Conservation (phyloP, 768 basidiomycete genomes). For the Fomitopsis serialis region DNA sequence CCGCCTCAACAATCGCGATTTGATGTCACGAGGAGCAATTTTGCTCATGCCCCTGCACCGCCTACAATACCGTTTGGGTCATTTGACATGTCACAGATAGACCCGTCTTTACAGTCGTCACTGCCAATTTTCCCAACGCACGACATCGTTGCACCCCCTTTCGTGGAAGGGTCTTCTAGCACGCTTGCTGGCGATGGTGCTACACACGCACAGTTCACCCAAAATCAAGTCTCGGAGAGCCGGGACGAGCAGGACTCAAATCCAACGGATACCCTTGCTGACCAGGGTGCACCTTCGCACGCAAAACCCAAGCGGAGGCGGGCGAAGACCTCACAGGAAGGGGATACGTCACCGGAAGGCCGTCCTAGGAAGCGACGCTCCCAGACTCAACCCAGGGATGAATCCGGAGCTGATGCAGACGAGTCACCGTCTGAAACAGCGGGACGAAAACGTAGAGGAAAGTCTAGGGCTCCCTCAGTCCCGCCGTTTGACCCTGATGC, state of each 20-base stretch:
- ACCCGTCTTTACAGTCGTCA: constrained; percentile 8
- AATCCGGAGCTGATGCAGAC: not conserved
- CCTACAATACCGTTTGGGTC: not conserved
- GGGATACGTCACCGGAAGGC: not conserved
- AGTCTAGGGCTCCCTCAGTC: constrained; percentile 41
- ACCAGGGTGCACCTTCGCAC: not conserved
- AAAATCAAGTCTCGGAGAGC: no score
- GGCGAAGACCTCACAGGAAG: not conserved
- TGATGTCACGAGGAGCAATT: not conserved
- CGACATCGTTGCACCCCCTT: not conserved
- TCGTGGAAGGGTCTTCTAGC: not conserved
- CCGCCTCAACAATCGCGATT: not conserved
- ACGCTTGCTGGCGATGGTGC: no score
- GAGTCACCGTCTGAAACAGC: not conserved
- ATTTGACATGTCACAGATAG: constrained; percentile 12
- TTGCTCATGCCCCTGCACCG: not conserved
- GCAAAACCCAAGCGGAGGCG: not conserved
- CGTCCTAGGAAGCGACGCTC: not conserved
- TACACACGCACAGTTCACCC: no score
- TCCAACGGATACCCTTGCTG: not conserved
- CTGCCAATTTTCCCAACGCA: not conserved
- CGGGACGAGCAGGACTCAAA: no score
- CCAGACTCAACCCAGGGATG: no score
- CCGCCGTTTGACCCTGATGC: constrained; percentile 54
- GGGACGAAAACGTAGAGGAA: constrained; percentile 25